phyloP scores from a whole-genome alignment of 1,284 basidiomycete genomes.

The Cerioporus squamosus region DNA sequence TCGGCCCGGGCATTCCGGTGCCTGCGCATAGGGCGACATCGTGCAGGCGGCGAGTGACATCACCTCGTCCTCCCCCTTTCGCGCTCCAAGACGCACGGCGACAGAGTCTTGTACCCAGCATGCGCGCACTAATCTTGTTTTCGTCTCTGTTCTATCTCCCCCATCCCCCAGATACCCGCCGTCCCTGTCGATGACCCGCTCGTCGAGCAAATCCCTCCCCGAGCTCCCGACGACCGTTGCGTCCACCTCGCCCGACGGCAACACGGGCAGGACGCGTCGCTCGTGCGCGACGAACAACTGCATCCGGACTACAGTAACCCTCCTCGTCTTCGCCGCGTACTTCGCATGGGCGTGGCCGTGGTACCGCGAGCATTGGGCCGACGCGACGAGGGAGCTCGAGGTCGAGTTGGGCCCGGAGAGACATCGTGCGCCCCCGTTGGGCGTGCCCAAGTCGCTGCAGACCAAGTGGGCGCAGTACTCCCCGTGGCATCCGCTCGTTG shows the following conservation, averaged over 20 bases:
- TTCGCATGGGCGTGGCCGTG: conserved; percentile 20
- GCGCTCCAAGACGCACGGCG: conserved; percentile 20
- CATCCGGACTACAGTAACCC: conserved; percentile 19
- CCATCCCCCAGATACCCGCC: not conserved
- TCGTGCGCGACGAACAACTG: conserved; percentile 15
- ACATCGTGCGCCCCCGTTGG: conserved; percentile 20
- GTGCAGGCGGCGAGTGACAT: conserved; percentile 14
- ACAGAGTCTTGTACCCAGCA: not conserved
- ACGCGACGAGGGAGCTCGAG: not conserved
- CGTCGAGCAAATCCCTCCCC: conserved; percentile 18
- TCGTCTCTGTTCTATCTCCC: not conserved
- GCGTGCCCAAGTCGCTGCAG: conserved; percentile 28
- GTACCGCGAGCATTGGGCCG: conserved; percentile 11
- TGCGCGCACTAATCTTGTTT: not conserved
- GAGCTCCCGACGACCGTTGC: conserved; percentile 10
- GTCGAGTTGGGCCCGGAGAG: not conserved
- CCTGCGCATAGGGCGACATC: too few species aligned
- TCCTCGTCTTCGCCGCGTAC: conserved; percentile 18
- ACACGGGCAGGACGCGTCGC: not conserved
- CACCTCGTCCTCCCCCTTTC: conserved; percentile 17
- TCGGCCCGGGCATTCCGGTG: not conserved
- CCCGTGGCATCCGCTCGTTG: conserved; percentile 54
- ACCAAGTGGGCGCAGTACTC: conserved; percentile 61
- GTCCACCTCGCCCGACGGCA: not conserved
- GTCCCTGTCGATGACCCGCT: not conserved